Conservation (phyloP, 495 filamentous ascomycete species). For the Xylaria intraflava region DNA sequence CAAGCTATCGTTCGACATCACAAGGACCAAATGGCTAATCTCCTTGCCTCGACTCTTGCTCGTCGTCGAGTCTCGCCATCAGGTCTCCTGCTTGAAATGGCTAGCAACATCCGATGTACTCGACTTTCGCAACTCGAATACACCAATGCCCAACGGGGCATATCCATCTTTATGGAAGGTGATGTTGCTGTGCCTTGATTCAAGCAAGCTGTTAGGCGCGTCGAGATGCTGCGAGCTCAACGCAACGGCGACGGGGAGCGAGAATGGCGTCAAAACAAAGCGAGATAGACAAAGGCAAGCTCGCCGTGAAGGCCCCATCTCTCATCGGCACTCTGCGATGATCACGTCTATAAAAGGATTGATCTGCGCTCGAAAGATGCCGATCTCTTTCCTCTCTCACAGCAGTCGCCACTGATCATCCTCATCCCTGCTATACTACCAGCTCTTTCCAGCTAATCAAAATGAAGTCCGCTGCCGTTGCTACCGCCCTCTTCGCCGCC, state of each 20-base stretch:
- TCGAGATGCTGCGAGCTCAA: no score
- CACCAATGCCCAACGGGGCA: neutral
- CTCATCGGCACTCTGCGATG: neutral
- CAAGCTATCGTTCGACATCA: neutral
- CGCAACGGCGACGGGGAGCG: neutral
- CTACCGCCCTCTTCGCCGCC: slow-evolving; percentile 6
- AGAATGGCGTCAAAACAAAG: neutral
- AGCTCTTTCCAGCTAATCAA: neutral
- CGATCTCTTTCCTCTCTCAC: slow-evolving; percentile 5
- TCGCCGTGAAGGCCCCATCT: neutral
- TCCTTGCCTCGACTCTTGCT: neutral
- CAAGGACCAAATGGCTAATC: neutral
- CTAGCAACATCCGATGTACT: neutral
- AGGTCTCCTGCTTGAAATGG: slow-evolving; percentile 1
- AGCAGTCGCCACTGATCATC: neutral
- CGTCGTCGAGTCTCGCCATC: neutral
- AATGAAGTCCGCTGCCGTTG: slow-evolving; percentile 8
- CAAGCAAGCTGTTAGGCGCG: no score
- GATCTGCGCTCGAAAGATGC: neutral
- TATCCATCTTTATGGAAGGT: slow-evolving; percentile 10
- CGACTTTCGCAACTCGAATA: neutral
- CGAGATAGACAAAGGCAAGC: neutral
- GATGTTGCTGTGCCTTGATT: neutral
- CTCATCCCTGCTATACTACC: neutral
- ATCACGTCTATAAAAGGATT: slow-evolving; percentile 6